Evolutionary conservation across 768 basidiomycete species (phyloP).

Genomic region (Naganishia friedmannii): DNA sequence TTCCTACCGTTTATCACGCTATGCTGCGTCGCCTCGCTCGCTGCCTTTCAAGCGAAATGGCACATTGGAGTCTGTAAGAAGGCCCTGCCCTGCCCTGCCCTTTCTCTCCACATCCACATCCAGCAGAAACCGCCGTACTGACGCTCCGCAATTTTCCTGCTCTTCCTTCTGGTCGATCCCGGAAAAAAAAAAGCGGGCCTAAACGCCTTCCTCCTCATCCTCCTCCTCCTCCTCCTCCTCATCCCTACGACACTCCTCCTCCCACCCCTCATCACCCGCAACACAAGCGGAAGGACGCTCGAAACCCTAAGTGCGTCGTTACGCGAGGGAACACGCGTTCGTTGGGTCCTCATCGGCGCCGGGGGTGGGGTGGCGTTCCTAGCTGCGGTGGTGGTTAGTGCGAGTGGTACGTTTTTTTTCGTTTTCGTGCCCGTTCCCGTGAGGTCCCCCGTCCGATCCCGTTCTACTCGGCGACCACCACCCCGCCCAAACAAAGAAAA

Average conservation of each 20-base stretch:
- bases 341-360: constrained; percentile 73
- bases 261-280: constrained; percentile 68
- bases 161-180: no score
- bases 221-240: constrained; percentile 68
- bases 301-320: constrained; percentile 59
- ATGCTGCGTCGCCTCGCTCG: constrained; percentile 86
- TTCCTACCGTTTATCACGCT: constrained; percentile 93
- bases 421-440: no score
- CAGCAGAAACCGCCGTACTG: no score
- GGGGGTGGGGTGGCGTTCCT: constrained; percentile 68
- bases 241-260: constrained; percentile 37
- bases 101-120: not conserved
- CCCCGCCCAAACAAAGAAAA: no score
- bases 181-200: constrained; percentile 78
- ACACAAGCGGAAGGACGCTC: constrained; percentile 55
- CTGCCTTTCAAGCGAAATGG: constrained; percentile 82
- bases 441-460: no score
- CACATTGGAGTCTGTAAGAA: constrained; percentile 80
- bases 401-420: constrained; percentile 43
- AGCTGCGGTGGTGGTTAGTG: constrained; percentile 64
- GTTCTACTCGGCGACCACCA: no score
- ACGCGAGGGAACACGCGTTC: constrained; percentile 69
- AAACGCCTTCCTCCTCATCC: constrained; percentile 78
- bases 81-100: no score
- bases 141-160: no score